Percentiles rank a stretch among this genome's conserved stretches.
phyloP scores from a whole-genome alignment of 768 basidiomycete genomes.

The Podaxis pistillaris region DNA sequence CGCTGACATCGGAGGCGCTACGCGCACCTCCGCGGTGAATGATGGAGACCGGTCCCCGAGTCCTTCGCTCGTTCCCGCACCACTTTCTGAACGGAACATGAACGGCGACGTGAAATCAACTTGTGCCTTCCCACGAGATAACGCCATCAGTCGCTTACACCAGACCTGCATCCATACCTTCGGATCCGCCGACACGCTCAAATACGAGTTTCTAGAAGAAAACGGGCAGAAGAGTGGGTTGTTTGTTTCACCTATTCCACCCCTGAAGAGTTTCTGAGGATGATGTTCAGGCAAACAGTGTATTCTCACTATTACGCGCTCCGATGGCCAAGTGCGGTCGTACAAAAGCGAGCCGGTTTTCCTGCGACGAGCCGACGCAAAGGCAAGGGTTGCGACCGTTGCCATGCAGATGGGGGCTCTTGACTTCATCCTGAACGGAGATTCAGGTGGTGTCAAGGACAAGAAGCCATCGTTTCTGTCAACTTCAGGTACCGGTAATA shows the following conservation, averaged over 20 bases:
- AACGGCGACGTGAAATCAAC: neutral
- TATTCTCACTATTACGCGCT: conserved; percentile 58
- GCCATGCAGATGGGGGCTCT: conserved; percentile 62
- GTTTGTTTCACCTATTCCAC: conserved; percentile 21
- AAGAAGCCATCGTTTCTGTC: conserved; percentile 30
- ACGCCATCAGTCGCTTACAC: conserved; percentile 10
- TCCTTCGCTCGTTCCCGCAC: neutral
- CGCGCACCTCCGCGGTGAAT: neutral
- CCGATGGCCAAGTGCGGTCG: conserved; percentile 46
- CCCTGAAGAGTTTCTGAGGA: neutral
- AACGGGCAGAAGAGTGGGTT: conserved; percentile 9
- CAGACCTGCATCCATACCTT: conserved; percentile 7
- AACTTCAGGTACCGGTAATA: conserved; percentile 27
- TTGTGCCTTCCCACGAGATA: neutral
- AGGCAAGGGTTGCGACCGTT: conserved; percentile 45
- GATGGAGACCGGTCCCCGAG: neutral
- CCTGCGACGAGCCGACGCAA: conserved; percentile 51
- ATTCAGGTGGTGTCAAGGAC: conserved; percentile 32
- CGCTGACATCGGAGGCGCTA: neutral
- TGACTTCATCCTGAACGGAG: conserved; percentile 52
- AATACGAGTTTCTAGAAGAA: conserved; percentile 8
- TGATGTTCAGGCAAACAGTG: conserved; percentile 50
- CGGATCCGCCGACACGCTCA: conserved; percentile 4
- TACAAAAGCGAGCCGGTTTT: conserved; percentile 51
- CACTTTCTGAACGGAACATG: conserved; percentile 10